Evolutionary conservation across 495 filamentous ascomycete species (phyloP).

Genomic region (Penicillium robsamsonii): DNA sequence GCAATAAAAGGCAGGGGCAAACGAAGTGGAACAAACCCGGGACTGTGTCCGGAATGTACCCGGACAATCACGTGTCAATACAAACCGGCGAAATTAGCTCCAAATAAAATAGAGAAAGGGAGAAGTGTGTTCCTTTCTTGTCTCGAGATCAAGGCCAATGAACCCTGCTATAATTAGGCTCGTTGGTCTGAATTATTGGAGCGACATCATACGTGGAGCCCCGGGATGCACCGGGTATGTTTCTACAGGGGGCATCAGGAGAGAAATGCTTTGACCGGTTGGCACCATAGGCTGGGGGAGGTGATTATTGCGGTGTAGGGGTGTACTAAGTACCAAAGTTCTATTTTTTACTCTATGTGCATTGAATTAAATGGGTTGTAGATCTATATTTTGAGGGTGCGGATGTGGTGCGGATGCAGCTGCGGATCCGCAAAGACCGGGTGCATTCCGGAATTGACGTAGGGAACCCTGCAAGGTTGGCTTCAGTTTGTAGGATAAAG

Average conservation of each 20-base stretch:
- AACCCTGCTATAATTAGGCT: not conserved
- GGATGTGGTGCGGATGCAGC: not conserved
- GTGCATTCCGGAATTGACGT: conserved; percentile 25
- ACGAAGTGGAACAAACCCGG: not conserved
- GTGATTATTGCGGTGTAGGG: too few relatives aligned
- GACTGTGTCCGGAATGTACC: not conserved
- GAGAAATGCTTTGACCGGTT: not conserved
- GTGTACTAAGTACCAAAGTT: too few relatives aligned
- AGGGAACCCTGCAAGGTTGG: not conserved
- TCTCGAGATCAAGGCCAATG: not conserved
- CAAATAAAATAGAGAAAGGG: not conserved
- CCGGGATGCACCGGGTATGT: conserved; percentile 20
- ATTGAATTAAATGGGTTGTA: too few relatives aligned
- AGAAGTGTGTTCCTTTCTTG: not conserved
- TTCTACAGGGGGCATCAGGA: not conserved
- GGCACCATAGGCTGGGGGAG: too few relatives aligned
- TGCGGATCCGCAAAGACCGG: conserved; percentile 7
- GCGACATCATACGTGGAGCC: not conserved
- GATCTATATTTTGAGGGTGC: too few relatives aligned
- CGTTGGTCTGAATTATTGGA: not conserved
- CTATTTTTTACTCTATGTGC: too few relatives aligned
- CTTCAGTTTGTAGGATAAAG: not conserved
- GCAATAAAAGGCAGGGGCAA: not conserved
- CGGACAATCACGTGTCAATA: conserved; percentile 1
- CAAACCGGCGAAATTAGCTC: not conserved